phyloP scores from a whole-genome alignment of 495 filamentous ascomycete genomes.

The Hypoxylon fragiforme region DNA sequence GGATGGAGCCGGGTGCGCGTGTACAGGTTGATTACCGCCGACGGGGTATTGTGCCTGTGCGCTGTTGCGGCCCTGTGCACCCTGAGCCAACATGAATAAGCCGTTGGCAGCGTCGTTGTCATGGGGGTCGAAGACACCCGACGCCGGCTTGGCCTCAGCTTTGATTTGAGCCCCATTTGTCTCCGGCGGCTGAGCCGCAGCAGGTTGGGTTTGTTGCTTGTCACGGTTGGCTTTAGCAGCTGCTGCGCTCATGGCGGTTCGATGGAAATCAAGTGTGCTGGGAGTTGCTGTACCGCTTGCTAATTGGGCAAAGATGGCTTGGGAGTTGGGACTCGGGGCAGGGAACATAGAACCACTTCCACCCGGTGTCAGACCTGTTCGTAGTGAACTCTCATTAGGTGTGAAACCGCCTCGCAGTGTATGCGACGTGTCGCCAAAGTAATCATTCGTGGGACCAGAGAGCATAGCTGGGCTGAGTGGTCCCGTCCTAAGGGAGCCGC shows the following conservation, averaged over 20 bases:
- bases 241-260: conserved; percentile 83
- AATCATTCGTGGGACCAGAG: conserved; percentile 74
- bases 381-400: conserved; percentile 93
- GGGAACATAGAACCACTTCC: conserved; percentile 98
- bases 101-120: conserved; percentile 97
- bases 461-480: conserved; percentile 98
- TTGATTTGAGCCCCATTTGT: conserved; percentile 47
- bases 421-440: conserved; percentile 78
- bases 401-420: conserved; percentile 80
- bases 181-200: conserved; percentile 55
- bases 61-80: conserved; percentile 69
- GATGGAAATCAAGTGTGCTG: conserved; percentile 89
- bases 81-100: conserved; percentile 84
- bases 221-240: conserved; percentile 60
- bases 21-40: conserved; percentile 50
- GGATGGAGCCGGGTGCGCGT: conserved; percentile 38
- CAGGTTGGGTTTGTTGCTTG: conserved; percentile 43
- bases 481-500: conserved; percentile 83
- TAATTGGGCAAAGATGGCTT: conserved; percentile 76
- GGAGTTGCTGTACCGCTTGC: conserved; percentile 84
- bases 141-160: conserved; percentile 47
- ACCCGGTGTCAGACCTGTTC: conserved; percentile 90
- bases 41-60: conserved; percentile 59
- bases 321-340: conserved; percentile 82
- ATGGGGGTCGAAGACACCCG: conserved; percentile 75